Percentiles rank a stretch among this genome's conserved stretches.
Evolutionary conservation across 1,139 yeast genomes (phyloP).

Genomic region (Tardiomyces blankii): DNA sequence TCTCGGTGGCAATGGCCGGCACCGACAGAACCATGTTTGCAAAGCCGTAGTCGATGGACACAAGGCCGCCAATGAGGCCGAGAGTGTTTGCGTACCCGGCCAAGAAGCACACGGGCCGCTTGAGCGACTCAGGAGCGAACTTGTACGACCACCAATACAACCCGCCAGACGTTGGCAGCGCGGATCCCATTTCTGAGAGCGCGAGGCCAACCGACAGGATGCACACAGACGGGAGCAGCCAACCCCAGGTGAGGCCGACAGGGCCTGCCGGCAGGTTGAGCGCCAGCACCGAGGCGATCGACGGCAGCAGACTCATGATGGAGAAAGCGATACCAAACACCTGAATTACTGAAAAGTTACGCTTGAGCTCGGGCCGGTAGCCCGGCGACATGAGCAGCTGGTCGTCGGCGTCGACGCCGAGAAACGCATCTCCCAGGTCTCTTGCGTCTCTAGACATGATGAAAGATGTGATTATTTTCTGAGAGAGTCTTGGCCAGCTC

Average conservation of each 20-base stretch:
- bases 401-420: conserved; percentile 13
- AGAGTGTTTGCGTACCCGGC: conserved; percentile 51
- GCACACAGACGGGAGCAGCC: conserved; percentile 43
- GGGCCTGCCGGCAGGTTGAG: conserved; percentile 42
- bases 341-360: conserved; percentile 54
- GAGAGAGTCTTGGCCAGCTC: too few relatives aligned
- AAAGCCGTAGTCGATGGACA: conserved; percentile 49
- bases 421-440: background rate
- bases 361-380: conserved; percentile 59
- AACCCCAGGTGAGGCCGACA: conserved; percentile 53
- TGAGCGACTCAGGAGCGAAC: conserved; percentile 39
- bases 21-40: conserved; percentile 44
- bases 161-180: conserved; percentile 66
- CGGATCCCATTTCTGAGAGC: conserved; percentile 51
- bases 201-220: conserved; percentile 40
- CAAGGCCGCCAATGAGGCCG: conserved; percentile 46
- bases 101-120: conserved; percentile 39
- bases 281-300: conserved; percentile 37
- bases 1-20: conserved; percentile 38
- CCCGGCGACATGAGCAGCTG: conserved; percentile 36
- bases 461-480: too few relatives aligned
- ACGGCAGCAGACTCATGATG: conserved; percentile 64
- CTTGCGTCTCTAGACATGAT: too few relatives aligned
- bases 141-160: conserved; percentile 44
- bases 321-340: conserved; percentile 50